Evolutionary conservation across 495 filamentous ascomycete genomes (phyloP), one percentile per base, ranked within the genome.

Genomic region (Annulohypoxylon bovei): DNA sequence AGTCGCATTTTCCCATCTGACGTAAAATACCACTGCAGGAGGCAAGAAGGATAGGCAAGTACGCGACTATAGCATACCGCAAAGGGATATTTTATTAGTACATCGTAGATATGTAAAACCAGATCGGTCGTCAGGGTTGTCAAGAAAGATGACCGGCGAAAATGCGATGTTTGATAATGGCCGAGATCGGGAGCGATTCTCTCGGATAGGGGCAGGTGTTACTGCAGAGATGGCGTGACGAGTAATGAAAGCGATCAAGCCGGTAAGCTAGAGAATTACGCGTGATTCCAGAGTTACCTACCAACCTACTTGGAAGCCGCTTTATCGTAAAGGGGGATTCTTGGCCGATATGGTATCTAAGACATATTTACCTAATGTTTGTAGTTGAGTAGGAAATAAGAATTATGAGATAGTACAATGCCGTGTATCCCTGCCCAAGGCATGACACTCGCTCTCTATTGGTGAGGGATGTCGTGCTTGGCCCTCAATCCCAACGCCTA

Each of bases 1-100:
- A 37, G 63, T 67, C 55, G 35, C 63, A 60, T 67, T 59, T 6
- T 6, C 60, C 33, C 63, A 52, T 60, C 63, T 67, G 33, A 67
- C 62, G 53, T 58, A 6, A n/a, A n/a, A n/a, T n/a, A n/a, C n/a
- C n/a, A n/a, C n/a, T n/a, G n/a, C n/a, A n/a, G n/a, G n/a, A n/a
- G n/a, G n/a, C n/a, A n/a, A 50, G 23, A 14, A 23, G 11, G 22
- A 8, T 50, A 50, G 46, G 23, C 3, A 25, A n/a, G 12, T n/a
- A 25, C 6, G 9, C 28, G 12, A 11, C 46, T 50, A 47, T 23
- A 47, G n/a, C 20, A 25, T 47, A 47, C 20, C 44, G 44, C 44
- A 18, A 47, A 46, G 42, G 9, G 12, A 9, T 16, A 40, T 40
- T 40, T 16, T 16, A 40, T 40, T 40, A 40, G 37, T 6, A n/a